phyloP scores from a whole-genome alignment of 116 monocot genomes.

The Dioscorea cayenensis region DNA sequence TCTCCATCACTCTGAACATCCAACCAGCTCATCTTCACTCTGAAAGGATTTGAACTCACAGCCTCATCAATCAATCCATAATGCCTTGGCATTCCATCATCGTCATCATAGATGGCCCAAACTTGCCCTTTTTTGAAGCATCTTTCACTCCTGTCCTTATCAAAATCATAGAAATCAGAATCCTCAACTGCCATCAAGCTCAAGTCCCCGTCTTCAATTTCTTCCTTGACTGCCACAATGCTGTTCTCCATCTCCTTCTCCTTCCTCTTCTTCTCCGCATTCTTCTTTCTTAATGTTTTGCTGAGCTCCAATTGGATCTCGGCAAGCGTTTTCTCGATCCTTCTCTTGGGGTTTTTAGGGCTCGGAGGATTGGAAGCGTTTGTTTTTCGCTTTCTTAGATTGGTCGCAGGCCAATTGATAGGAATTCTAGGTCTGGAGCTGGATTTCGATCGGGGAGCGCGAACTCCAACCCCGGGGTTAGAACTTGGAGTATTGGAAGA shows the following conservation, averaged over 20 bases:
- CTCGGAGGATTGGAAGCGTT: constrained; percentile 2
- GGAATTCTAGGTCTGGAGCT: constrained; percentile 21
- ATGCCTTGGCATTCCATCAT: constrained; percentile 42
- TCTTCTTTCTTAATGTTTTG: constrained; percentile 1
- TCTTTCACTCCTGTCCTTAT: constrained; percentile 23
- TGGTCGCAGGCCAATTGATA: constrained; percentile 8
- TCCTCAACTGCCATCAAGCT: constrained; percentile 33
- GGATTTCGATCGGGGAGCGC: constrained; percentile 21
- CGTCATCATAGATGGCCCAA: constrained; percentile 36
- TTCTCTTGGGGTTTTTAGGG: constrained; percentile 14
- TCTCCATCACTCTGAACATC: constrained; percentile 15
- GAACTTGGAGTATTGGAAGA: not conserved
- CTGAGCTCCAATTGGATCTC: constrained; percentile 37
- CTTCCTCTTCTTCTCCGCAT: not conserved
- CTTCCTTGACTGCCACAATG: constrained; percentile 2
- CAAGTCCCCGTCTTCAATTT: not conserved
- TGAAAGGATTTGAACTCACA: constrained; percentile 17
- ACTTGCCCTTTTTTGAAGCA: constrained; percentile 37
- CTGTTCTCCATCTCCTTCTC: not conserved
- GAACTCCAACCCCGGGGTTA: constrained; percentile 3
- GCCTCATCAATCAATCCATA: constrained; percentile 29
- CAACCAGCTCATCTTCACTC: constrained; percentile 30
- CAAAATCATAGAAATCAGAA: constrained; percentile 39
- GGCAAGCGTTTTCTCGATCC: constrained; percentile 34
- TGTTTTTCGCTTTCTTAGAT: constrained; percentile 18